Base-by-base conservation (phyloP, 352 stramenopile genomes). In the Globisporangium perplexum region DNA sequence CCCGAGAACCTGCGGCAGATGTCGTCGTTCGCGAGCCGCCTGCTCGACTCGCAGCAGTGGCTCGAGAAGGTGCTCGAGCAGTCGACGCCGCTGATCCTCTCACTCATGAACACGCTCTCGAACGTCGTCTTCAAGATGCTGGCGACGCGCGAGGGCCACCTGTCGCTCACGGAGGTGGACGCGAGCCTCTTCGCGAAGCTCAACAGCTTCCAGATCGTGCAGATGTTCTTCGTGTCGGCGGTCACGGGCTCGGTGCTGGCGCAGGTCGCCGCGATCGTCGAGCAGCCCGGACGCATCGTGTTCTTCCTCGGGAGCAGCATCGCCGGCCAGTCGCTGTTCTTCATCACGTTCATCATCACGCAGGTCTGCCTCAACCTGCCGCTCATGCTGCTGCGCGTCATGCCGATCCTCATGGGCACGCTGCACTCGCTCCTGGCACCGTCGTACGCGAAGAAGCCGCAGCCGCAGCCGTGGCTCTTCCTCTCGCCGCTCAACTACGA, bases 141-240 rank as follows among this genome's bases (percentile, higher is more conserved):
- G 6, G 76, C 81, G 2, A 77, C 61, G 3, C 69, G 70, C 33
- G 81, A 92, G 59, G 81, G 81, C 28, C 73, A 92, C 55, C 53
- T 83, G 30, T 88, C 81, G 18, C 66, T 71, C 22, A 82, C 80
- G 26, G 72, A 87, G 46, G 72, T 92, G 15, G 68, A 85, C 49
- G 78, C 78, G 17, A 84, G 69, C 48, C 70, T 82, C 14, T 92
- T 92, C 55, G 72, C 72, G 15, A 92, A 92, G 63, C 63, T 92
- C 3, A 79, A 71, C 57, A 83, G 79, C 58, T 89, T 87, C 52
- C 81, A 92, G 59, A 66, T 86, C 28, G 81, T 92, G 55, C 78
- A 90, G 60, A 86, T 88, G 69, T 92, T 92, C 44, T 92, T 92
- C 53, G 78, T 92, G 30, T 81, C 81, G 28, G 73, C 72, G 20